Base-by-base conservation (phyloP, 2,329 filamentous ascomycete genomes). In the Cercospora beticola region DNA sequence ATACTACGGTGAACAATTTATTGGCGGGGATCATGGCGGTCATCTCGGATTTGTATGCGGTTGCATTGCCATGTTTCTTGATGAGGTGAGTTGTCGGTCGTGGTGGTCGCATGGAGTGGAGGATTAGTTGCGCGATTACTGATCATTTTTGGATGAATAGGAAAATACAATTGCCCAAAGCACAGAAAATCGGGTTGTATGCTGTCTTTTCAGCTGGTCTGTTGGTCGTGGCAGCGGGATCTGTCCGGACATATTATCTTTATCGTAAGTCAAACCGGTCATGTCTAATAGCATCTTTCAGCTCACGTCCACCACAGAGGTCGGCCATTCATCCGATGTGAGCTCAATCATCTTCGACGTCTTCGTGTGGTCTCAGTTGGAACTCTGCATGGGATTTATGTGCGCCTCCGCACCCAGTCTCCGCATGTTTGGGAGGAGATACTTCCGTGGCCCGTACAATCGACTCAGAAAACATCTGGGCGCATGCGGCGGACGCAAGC, bases 141-240 rank as follows among this genome's bases (percentile, higher is more conserved):
- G 72, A 83, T 82, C 33, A 71, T 65, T 81, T 30, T 81, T 79
- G 0, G 7, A 33, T 36, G 14, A 21, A 31, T 52, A 62, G 60
- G 43, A 46, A 62, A 75, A 84, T 16, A 76, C 81, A 40, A 78
- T 84, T 56, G 76, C 81, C 12, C 73, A 68, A 26, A 76, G 79
- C 23, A n/a, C 83, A 85, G 72, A 83, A 82, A 71, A 67, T 81
- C 31, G 81, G 79, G 0, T 72, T 83, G 4, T 81, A 82, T 46
- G 81, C 81, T 40, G 78, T 85, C 40, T 77, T 76, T 67, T 69
- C 57, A 7, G 59, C 75, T 4, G 74, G 74, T 8, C 57, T 76
- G 4, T 33, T 76, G 9, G 78, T 79, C 9, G 71, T 79, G 2
- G 77, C 70, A 23, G 75, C 76, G 8, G 76, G 76, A 12, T 73